These are phyloP conservation scores for Dalbergia cultrata DNA, from an alignment of 306 rosid genomes.

Conservation along the genomic window DNA sequence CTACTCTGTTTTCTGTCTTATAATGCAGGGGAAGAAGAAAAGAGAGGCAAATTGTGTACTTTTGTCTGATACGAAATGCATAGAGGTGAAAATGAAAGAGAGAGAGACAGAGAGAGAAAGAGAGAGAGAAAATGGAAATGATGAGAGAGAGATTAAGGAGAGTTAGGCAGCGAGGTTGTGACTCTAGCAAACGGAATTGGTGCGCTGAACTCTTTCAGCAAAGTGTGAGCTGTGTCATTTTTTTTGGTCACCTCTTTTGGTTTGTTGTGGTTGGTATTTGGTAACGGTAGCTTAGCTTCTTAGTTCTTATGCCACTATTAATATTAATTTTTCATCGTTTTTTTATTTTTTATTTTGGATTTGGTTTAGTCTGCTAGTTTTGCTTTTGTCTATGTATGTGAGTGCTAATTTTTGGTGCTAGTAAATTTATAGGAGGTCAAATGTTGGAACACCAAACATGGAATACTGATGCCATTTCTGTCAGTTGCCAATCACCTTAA, in stretches of 20 bases:
- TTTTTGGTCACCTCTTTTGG: slow-evolving; percentile 19
- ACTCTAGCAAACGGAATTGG: slow-evolving; percentile 22
- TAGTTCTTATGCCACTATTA: background rate
- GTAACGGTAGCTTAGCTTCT: slow-evolving; percentile 46
- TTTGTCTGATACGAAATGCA: background rate
- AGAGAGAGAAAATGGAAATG: slow-evolving; percentile 10
- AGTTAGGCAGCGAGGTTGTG: slow-evolving; percentile 49
- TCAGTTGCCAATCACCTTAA: background rate
- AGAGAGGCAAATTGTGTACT: background rate
- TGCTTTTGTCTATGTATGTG: background rate
- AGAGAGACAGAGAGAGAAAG: background rate
- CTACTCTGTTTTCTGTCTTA: slow-evolving; percentile 6
- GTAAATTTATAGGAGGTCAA: slow-evolving; percentile 25
- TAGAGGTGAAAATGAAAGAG: background rate
- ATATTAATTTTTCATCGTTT: background rate
- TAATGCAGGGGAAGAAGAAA: slow-evolving; percentile 14
- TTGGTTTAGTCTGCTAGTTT: background rate
- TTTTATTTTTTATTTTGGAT: background rate
- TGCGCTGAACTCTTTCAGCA: background rate
- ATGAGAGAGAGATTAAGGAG: background rate
- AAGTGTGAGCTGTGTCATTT: background rate
- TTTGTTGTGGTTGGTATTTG: slow-evolving; percentile 54
- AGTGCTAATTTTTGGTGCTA: too few species aligned
- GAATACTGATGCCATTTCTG: slow-evolving; percentile 16
- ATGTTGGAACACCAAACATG: slow-evolving; percentile 59